These are phyloP conservation scores for Cercospora canescens DNA, from an alignment of 2,329 filamentous ascomycete species.

Conservation along the genomic window DNA sequence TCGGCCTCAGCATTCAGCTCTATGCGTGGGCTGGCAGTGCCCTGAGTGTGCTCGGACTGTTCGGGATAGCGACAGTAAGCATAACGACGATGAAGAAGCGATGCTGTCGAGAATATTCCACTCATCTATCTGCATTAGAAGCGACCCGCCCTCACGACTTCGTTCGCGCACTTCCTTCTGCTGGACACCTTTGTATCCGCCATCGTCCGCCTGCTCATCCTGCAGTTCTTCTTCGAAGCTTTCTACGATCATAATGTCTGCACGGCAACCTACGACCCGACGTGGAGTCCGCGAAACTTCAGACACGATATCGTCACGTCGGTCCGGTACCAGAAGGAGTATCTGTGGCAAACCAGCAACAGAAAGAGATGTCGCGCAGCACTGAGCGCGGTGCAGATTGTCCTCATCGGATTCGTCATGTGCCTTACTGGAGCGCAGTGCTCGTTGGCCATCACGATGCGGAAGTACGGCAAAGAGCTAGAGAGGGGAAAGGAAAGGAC, in stretches of 20 bases:
- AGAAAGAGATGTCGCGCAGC: constrained; percentile 23
- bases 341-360: constrained; percentile 19
- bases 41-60: constrained; percentile 27
- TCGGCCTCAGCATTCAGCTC: constrained; percentile 26
- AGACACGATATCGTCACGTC: constrained; percentile 26
- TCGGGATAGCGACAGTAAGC: constrained; percentile 27
- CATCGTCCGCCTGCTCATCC: constrained; percentile 24
- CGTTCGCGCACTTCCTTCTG: constrained; percentile 31
- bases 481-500: constrained; percentile 2
- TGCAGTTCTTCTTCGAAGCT: constrained; percentile 28
- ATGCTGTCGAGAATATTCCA: background rate
- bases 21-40: constrained; percentile 32
- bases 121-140: constrained; percentile 14
- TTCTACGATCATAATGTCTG: constrained; percentile 29
- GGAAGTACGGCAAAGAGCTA: constrained; percentile 20
- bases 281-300: constrained; percentile 23
- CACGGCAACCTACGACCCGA: constrained; percentile 21
- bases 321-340: constrained; percentile 25
- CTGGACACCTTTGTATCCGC: constrained; percentile 30
- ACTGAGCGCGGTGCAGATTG: constrained; percentile 24
- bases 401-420: constrained; percentile 19
- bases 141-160: constrained; percentile 21
- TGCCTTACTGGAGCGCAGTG: constrained; percentile 23
- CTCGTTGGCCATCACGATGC: constrained; percentile 23
- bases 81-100: background rate